Base-by-base conservation (phyloP, 495 filamentous ascomycete genomes). In the Chaetomidium leptoderma region DNA sequence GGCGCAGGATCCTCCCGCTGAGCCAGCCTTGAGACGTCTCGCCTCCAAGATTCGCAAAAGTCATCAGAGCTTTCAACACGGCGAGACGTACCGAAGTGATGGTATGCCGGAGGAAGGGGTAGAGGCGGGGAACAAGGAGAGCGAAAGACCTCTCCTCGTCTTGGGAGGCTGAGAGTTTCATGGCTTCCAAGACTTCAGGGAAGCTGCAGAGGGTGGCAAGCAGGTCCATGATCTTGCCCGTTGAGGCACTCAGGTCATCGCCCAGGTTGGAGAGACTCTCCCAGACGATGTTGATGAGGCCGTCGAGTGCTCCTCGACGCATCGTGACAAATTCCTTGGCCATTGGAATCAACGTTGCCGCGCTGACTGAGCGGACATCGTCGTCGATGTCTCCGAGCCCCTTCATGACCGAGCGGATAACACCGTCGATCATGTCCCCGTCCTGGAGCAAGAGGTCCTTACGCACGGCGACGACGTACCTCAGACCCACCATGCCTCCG, bases 141-240 rank as follows among this genome's bases (percentile, higher is more conserved):
- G 88, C 87, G 70, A 98, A 98, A 42, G 92, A 93, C 44, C 91
- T 84, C 61, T 91, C 86, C 3, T 86, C 78, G 63, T 97, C 88
- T 59, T 84, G 78, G 17, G 85, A 83, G 23, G 93, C 93, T 56
- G 95, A 96, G 36, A 77, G 71, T 71, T 92, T 95, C 93, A 98
- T 98, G 17, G 93, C 88, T 60, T 92, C 84, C 54, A 98, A 74
- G 26, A 97, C 93, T 72, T 95, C 82, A 3, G 88, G 88, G 76
- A 96, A 98, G 57, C 90, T 88, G 73, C 95, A 98, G 32, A 98
- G 83, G 64, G 90, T 97, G 24, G 93, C 95, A 23, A 98, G 78
- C 27, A 98, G 81, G 66, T 98, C 93, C 93, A 98, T 98, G 40
- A 98, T 92, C 50, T 87, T 92, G 29, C 93, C 93, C 23, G 93